Percentiles rank a stretch among this genome's conserved stretches.
phyloP scores from a whole-genome alignment of 2,329 filamentous ascomycete genomes.

The Biscogniauxia marginata region DNA sequence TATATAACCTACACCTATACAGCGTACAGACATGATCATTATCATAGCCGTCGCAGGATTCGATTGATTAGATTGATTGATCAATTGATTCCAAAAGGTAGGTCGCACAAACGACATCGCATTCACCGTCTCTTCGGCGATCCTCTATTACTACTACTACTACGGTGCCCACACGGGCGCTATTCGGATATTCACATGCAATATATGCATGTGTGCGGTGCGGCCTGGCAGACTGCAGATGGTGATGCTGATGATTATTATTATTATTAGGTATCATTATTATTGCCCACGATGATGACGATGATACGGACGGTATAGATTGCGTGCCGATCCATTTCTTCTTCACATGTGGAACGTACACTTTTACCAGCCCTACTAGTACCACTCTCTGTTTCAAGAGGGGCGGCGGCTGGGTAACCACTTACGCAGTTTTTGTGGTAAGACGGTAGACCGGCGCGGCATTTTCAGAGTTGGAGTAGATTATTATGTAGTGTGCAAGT shows the following conservation, averaged over 20 bases:
- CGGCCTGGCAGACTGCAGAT: background rate
- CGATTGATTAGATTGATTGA: no score
- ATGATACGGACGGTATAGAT: background rate
- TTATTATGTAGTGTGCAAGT: no score
- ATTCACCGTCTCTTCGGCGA: no score
- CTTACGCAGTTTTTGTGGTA: background rate
- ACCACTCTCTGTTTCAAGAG: background rate
- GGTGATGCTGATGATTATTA: no score
- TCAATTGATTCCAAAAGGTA: no score
- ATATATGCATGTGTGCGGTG: no score
- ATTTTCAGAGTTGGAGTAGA: background rate
- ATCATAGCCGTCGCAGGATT: no score
- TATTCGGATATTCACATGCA: background rate
- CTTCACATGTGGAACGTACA: background rate
- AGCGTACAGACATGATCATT: background rate
- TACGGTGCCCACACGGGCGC: no score
- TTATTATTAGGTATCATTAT: background rate
- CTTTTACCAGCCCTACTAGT: background rate
- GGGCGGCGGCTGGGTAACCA: background rate
- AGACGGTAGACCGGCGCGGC: background rate
- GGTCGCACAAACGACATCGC: no score
- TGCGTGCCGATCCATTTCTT: background rate
- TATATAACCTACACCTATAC: background rate
- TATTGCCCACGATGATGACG: background rate
- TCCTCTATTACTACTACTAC: no score